Conservation (phyloP, 2,329 filamentous ascomycete species). For the Aspergillus fumigatus region DNA sequence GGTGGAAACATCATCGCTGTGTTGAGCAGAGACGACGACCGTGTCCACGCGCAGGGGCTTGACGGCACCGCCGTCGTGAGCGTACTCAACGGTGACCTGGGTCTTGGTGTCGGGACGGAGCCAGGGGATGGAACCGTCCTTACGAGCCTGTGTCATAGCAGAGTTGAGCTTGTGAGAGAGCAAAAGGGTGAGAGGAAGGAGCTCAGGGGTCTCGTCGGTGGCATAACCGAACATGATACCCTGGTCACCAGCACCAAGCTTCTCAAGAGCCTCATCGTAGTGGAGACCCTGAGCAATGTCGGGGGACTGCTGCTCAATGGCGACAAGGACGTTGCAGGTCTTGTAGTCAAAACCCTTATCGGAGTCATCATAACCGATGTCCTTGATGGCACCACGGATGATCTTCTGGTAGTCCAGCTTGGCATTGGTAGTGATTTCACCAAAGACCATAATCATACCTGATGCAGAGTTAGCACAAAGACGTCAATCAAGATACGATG, state of each 20-base stretch:
- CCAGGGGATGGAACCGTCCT: slow-evolving; percentile 85
- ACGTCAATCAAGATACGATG: slow-evolving; percentile 10
- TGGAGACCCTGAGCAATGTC: slow-evolving; percentile 99
- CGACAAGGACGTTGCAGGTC: slow-evolving; percentile 96
- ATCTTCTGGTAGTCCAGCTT: slow-evolving; percentile 96
- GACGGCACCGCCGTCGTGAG: slow-evolving; percentile 88
- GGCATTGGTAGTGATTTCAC: slow-evolving; percentile 97
- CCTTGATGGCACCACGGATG: slow-evolving; percentile 91
- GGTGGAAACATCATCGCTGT: slow-evolving; percentile 80
- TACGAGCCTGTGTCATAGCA: slow-evolving; percentile 85
- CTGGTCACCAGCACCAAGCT: slow-evolving; percentile 98
- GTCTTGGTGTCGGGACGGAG: slow-evolving; percentile 99
- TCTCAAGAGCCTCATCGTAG: slow-evolving; percentile 95
- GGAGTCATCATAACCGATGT: slow-evolving; percentile 97
- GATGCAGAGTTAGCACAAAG: slow-evolving; percentile 7
- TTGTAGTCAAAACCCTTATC: slow-evolving; percentile 99
- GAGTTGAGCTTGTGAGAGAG: slow-evolving; percentile 96
- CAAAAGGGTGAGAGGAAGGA: slow-evolving; percentile 88
- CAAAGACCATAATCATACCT: slow-evolving; percentile 94
- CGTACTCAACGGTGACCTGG: slow-evolving; percentile 98
- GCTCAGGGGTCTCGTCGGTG: slow-evolving; percentile 96
- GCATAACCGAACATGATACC: slow-evolving; percentile 99
- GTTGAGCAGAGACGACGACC: slow-evolving; percentile 93
- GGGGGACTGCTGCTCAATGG: slow-evolving; percentile 98
- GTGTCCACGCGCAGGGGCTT: slow-evolving; percentile 91